Base-by-base conservation (phyloP, 352 stramenopile genomes). In the Phytophthora aleatoria region DNA sequence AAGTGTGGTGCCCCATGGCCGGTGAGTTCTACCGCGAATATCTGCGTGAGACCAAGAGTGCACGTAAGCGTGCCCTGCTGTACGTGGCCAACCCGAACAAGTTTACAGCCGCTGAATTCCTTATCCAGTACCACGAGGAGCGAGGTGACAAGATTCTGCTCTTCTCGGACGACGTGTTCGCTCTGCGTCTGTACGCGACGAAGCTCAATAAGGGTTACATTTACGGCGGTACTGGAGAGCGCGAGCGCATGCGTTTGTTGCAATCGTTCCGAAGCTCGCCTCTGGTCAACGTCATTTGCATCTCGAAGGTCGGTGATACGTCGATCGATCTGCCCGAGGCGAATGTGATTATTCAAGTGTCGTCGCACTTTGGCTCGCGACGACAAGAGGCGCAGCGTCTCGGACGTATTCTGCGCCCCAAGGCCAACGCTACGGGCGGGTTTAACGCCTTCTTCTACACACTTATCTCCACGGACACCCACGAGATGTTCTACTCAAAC, bases 401-500 rank as follows among this genome's bases (percentile, higher is more conserved):
- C 11, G 98, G 98, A n/a, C 92, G 98, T 48, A 99, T 99, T 82
- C 76, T 99, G 52, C 92, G 98, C 20, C 97, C 98, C 12, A 99
- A 99, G 77, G 85, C 90, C 26, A 96, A 95, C 36, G 85, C 95
- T 44, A 98, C 94, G 2, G 95, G 97, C 51, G 97, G 97, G 36
- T 99, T 99, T 76, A 99, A 99, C 71, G 98, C 97, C 5, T 99
- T 99, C 82, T 99, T 99, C 73, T 99, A 99, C 84, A 99, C 98
- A 31, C 84, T 99, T 26, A 98, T 99, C 47, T 99, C 96, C 52
- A 98, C 95, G 8, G 97, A 99, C 76, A 99, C 98, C 47, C 91
- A 98, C 68, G 98, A 99, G 67, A 99, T 99, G 97, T 99, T 98
- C 68, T 99, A 99, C 81, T 98, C 91, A 38, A 97, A 98, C 55